Evolutionary conservation across 345 rosid genomes (phyloP).

Genomic region (Mercurialis annua): DNA sequence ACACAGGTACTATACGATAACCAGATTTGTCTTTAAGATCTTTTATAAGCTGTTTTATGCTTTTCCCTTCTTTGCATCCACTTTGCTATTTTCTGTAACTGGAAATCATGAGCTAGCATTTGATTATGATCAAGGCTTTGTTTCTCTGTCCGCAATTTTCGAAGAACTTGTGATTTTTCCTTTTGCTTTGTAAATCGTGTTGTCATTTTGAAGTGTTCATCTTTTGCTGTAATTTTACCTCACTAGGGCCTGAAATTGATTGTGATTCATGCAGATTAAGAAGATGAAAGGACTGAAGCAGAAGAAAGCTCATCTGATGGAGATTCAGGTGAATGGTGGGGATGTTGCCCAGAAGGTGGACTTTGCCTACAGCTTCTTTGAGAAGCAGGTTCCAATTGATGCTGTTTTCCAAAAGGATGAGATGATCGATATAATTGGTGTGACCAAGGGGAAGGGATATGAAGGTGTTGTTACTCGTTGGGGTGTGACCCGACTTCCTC

Average conservation of each 20-base stretch:
- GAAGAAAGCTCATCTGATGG: constrained; percentile 89
- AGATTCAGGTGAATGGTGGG: constrained; percentile 85
- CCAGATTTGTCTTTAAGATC: no score
- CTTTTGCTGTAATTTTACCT: neutral
- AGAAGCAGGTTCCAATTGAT: constrained; percentile 78
- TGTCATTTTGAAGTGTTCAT: neutral
- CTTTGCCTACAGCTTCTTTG: constrained; percentile 73
- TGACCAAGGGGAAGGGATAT: constrained; percentile 83
- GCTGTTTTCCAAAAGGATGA: constrained; percentile 86
- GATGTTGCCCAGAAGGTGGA: constrained; percentile 69
- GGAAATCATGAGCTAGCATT: neutral
- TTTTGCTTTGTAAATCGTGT: neutral
- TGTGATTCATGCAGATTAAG: constrained; percentile 44
- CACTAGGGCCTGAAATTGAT: neutral
- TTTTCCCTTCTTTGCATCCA: neutral
- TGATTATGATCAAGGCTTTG: neutral
- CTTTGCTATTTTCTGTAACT: neutral
- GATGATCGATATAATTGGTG: constrained; percentile 79
- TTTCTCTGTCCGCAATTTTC: neutral
- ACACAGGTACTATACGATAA: constrained; percentile 57
- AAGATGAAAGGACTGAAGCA: constrained; percentile 89
- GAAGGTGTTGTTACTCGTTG: constrained; percentile 93
- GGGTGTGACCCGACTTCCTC: constrained; percentile 90
- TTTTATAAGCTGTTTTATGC: no score
- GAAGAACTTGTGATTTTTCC: neutral